Evolutionary conservation across 176 grass and related monocot species (phyloP), one percentile per base, ranked within the genome.

Genomic region (Bonia amplexicaulis): DNA sequence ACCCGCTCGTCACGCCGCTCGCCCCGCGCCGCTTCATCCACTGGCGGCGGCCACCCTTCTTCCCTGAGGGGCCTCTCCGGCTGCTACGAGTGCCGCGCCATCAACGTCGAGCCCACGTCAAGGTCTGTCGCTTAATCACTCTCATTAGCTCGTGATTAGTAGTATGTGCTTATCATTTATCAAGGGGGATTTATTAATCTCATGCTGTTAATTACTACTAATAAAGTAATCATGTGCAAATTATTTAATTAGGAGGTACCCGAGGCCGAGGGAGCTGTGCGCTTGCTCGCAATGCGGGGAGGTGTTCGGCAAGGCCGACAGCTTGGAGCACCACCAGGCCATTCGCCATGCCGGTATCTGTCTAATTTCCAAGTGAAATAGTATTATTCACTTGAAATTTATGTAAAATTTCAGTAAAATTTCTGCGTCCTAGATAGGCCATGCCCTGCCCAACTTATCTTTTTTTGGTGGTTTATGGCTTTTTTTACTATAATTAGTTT

Each of bases 311-410:
- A 94, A 94, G 22, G 78, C 90, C n/a, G 93, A 99, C 17, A 86
- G 77, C 90, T 68, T 99, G 83, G 96, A 99, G 71, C 88, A 94
- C 3, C 96, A 99, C 85, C 93, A 99, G 72, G 87, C 90, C 74
- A 80, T 85, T 45, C 88, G 93, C 33, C 96, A 99, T 65, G 96
- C 93, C 13, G 96, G 96, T 95, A 90, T 5, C 16, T 8, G 7
- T n/a, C 55, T 0, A 60, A 25, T 25, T 59, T 23, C 57, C 57
- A 19, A 8, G 0, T 2, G 0, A 7, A 19, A 19, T 19, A 19
- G 16, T 2, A 52, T 52, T 6, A 6, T 52, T 52, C 49, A 1
- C 6, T 3, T 12, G 16, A 73, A 29, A 20, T 49, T 52, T 9
- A 11, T 17, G 9, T 12, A 9, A 73, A 29, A 33, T 48, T 73